Conservation (phyloP, 164 flowering plant genomes). For the Umbellularia californica region DNA sequence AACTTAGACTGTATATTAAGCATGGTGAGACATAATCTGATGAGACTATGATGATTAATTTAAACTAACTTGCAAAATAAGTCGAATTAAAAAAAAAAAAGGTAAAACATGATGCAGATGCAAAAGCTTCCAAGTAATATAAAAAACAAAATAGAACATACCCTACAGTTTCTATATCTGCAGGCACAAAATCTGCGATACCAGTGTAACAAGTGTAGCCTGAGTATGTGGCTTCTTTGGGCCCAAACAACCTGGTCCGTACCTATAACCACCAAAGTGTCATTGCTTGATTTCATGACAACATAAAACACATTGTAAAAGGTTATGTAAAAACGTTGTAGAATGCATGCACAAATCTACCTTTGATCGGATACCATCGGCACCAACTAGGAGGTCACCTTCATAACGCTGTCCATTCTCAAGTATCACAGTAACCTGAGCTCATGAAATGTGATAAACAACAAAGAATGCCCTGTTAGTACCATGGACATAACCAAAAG, state of each 20-base stretch:
- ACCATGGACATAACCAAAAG: background rate
- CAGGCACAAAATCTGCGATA: conserved; percentile 92
- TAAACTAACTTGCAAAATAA: background rate
- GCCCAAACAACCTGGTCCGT: conserved; percentile 76
- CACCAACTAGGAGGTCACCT: conserved; percentile 93
- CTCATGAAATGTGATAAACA: background rate
- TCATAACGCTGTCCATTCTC: conserved; percentile 73
- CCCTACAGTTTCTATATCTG: conserved; percentile 93
- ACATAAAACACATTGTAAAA: background rate
- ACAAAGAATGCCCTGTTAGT: background rate
- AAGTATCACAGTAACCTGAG: conserved; percentile 72
- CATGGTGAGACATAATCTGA: background rate
- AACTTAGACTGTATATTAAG: conserved; percentile 7
- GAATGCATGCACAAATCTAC: conserved; percentile 25
- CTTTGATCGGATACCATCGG: conserved; percentile 99
- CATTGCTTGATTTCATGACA: background rate
- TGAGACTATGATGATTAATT: background rate
- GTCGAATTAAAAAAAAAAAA: background rate
- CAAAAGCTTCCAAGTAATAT: background rate
- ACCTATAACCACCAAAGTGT: conserved; percentile 44
- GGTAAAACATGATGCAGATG: background rate
- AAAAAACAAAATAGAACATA: conserved; percentile 23
- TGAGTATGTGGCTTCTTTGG: conserved; percentile 60
- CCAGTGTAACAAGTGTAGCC: conserved; percentile 97
- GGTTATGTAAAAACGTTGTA: background rate